Conservation (phyloP, 805 yeast species). For the Yarrowia keelungensis region DNA sequence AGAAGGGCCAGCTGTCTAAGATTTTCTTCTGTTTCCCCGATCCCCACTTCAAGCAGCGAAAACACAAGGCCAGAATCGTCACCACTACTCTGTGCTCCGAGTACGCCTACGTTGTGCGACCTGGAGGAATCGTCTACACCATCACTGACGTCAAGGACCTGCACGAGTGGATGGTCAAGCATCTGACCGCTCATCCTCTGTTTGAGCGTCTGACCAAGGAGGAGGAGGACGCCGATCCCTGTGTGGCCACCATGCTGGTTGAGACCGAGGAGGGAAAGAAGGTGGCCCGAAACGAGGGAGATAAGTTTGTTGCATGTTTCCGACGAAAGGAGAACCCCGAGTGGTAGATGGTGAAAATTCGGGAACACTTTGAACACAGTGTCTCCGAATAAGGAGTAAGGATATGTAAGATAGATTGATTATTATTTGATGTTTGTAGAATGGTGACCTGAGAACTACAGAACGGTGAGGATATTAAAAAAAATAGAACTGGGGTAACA, state of each 20-base stretch:
- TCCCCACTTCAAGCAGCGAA: slow-evolving; percentile 96
- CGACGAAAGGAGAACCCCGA: slow-evolving; percentile 57
- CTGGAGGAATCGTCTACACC: slow-evolving; percentile 89
- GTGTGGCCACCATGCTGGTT: slow-evolving; percentile 85
- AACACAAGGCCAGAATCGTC: slow-evolving; percentile 95
- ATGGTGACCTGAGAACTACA: not conserved
- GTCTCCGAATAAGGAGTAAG: not conserved
- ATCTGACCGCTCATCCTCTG: slow-evolving; percentile 87
- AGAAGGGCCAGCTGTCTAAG: slow-evolving; percentile 79
- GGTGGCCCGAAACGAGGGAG: slow-evolving; percentile 88
- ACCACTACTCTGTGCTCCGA: slow-evolving; percentile 88
- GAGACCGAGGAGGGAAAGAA: slow-evolving; percentile 99
- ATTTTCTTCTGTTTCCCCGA: slow-evolving; percentile 99
- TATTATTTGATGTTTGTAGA: not conserved
- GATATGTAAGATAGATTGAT: slow-evolving; percentile 20
- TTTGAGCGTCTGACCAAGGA: slow-evolving; percentile 79
- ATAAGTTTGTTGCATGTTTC: slow-evolving; percentile 87
- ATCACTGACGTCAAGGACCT: slow-evolving; percentile 94
- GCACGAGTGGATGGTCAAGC: slow-evolving; percentile 96
- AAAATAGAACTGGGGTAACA: too few relatives aligned
- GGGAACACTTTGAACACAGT: too few relatives aligned
- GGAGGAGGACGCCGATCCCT: slow-evolving; percentile 80
- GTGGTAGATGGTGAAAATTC: not conserved
- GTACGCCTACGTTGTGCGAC: slow-evolving; percentile 86
- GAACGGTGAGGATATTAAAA: too few relatives aligned